These are phyloP conservation scores for Fusarium xylarioides DNA, from an alignment of 2,329 filamentous ascomycete species.

Conservation along the genomic window DNA sequence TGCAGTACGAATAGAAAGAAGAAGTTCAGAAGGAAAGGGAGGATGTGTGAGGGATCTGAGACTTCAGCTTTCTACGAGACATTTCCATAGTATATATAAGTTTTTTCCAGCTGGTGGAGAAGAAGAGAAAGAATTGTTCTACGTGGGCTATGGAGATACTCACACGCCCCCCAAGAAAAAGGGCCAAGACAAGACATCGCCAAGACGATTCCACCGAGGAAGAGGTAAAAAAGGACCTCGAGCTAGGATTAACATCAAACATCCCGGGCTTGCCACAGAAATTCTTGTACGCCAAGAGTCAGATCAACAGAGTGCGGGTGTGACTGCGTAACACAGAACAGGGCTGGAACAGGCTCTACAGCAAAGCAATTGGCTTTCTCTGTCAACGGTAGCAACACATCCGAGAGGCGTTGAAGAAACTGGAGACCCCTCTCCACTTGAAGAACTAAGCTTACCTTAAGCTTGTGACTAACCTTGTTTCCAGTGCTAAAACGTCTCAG, in stretches of 20 bases:
- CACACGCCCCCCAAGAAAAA: constrained; percentile 7
- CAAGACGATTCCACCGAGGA: constrained; percentile 11
- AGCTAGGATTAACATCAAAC: not conserved
- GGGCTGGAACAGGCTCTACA: not conserved
- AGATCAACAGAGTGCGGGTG: constrained; percentile 22
- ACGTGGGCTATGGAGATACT: not conserved
- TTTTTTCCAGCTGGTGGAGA: constrained; percentile 2
- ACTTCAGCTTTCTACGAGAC: not conserved
- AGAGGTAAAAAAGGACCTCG: not conserved
- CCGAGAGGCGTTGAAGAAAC: not conserved
- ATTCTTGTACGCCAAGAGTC: constrained; percentile 30
- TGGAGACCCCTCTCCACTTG: not conserved
- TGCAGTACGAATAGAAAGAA: not conserved
- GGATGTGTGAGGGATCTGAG: constrained; percentile 14
- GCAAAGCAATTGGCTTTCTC: not conserved
- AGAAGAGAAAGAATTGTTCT: not conserved
- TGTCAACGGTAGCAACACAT: not conserved
- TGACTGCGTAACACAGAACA: not conserved
- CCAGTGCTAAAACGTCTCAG: constrained; percentile 7
- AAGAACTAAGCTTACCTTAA: not conserved
- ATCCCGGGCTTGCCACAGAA: constrained; percentile 18
- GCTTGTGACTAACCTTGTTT: constrained; percentile 1
- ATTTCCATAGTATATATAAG: constrained; percentile 18
- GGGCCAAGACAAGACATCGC: constrained; percentile 15
- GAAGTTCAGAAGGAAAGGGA: not conserved